Conservation (phyloP, 2,329 filamentous ascomycete species). For the Leptographium procerum region DNA sequence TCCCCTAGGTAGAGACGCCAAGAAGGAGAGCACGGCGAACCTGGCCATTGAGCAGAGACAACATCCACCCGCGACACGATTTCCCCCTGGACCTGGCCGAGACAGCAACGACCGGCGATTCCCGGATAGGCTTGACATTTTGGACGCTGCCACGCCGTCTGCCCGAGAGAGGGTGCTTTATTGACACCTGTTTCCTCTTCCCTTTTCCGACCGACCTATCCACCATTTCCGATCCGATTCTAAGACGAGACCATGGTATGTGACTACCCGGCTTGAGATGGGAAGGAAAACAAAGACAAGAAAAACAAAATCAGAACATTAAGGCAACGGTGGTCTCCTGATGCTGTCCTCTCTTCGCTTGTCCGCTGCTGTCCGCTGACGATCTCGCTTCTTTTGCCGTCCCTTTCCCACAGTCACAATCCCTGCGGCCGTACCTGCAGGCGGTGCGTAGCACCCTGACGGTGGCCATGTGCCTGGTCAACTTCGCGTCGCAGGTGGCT, state of each 20-base stretch:
- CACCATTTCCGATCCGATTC: too few species aligned
- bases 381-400: background rate
- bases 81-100: background rate
- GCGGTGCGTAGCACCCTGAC: slow-evolving; percentile 91
- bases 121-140: background rate
- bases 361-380: background rate
- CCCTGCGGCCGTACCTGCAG: slow-evolving; percentile 88
- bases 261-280: background rate
- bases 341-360: background rate
- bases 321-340: too few species aligned
- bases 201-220: background rate
- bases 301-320: too few species aligned
- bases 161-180: background rate
- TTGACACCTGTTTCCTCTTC: background rate
- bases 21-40: background rate
- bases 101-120: background rate
- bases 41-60: background rate
- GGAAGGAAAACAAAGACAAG: too few species aligned
- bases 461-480: slow-evolving; percentile 82
- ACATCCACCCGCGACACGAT: background rate
- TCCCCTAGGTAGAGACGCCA: background rate
- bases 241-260: background rate
- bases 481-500: slow-evolving; percentile 94
- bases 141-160: background rate
- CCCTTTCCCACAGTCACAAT: slow-evolving; percentile 61